Conservation (phyloP, 2,329 filamentous ascomycete species). For the Colletotrichum australisinense region DNA sequence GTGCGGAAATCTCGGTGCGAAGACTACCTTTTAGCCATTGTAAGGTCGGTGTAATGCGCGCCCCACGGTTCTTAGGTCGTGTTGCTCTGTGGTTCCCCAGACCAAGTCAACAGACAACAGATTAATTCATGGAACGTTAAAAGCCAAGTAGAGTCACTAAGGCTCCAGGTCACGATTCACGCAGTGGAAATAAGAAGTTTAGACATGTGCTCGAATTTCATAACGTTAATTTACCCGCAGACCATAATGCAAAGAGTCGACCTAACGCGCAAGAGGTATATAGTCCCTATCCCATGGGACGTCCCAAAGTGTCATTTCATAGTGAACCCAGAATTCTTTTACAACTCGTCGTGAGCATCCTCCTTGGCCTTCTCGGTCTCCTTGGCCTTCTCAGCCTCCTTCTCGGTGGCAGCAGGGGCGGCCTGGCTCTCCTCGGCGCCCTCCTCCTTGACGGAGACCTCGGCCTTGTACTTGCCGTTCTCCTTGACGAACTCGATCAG, state of each 20-base stretch:
- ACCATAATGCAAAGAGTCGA: slow-evolving; percentile 31
- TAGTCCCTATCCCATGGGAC: slow-evolving; percentile 33
- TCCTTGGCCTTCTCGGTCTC: slow-evolving; percentile 57
- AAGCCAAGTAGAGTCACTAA: too few species aligned
- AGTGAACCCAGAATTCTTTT: slow-evolving; percentile 51
- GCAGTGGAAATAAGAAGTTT: background rate
- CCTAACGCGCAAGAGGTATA: slow-evolving; percentile 39
- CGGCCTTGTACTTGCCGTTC: slow-evolving; percentile 90
- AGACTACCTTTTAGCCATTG: too few species aligned
- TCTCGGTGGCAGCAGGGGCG: slow-evolving; percentile 64
- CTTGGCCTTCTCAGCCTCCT: slow-evolving; percentile 57
- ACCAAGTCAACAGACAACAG: too few species aligned
- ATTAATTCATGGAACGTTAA: too few species aligned
- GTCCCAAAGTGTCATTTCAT: slow-evolving; percentile 33
- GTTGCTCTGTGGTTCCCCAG: too few species aligned
- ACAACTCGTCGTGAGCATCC: slow-evolving; percentile 80
- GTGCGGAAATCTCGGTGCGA: too few species aligned
- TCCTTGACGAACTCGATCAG: slow-evolving; percentile 92
- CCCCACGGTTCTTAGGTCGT: too few species aligned
- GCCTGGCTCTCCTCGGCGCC: slow-evolving; percentile 65
- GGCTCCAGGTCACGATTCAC: background rate
- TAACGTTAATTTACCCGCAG: slow-evolving; percentile 34
- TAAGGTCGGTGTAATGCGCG: too few species aligned
- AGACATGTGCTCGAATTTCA: slow-evolving; percentile 11
- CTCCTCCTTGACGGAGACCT: slow-evolving; percentile 67